A percentile compares a stretch with the other conserved stretches of the same genome.
These are phyloP conservation scores for Isabelozyma gotoi DNA, from an alignment of 805 yeast species.

Conservation along the genomic window DNA sequence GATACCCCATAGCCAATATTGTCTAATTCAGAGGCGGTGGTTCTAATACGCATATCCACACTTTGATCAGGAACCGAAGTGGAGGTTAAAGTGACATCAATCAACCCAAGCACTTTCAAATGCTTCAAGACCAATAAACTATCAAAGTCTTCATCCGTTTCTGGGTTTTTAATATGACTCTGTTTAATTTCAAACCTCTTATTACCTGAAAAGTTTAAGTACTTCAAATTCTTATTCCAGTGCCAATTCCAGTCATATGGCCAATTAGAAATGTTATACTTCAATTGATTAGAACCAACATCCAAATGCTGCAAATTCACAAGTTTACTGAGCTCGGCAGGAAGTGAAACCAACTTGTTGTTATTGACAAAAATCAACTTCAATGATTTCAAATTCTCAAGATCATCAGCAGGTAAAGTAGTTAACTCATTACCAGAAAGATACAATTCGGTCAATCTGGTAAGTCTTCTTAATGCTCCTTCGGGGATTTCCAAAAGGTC, in stretches of 20 bases:
- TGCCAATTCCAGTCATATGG: conserved; percentile 99
- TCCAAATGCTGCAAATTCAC: conserved; percentile 68
- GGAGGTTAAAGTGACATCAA: conserved; percentile 93
- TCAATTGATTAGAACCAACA: conserved; percentile 85
- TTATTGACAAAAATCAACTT: conserved; percentile 71
- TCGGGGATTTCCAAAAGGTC: conserved; percentile 78
- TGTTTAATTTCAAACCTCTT: conserved; percentile 86
- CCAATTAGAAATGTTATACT: conserved; percentile 90
- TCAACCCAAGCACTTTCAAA: conserved; percentile 74
- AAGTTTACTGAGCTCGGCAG: conserved; percentile 81
- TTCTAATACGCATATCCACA: conserved; percentile 79
- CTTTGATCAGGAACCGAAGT: conserved; percentile 87
- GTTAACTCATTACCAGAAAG: conserved; percentile 82
- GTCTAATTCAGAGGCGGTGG: conserved; percentile 79
- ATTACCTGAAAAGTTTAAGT: conserved; percentile 89
- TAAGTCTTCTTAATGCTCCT: conserved; percentile 62
- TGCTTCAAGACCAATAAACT: conserved; percentile 61
- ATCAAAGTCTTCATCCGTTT: conserved; percentile 64
- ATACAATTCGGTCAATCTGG: conserved; percentile 60
- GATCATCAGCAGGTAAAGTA: conserved; percentile 82
- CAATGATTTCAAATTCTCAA: conserved; percentile 59
- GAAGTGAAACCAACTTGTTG: conserved; percentile 81
- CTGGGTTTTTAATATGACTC: conserved; percentile 53
- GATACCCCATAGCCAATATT: conserved; percentile 87
- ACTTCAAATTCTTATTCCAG: conserved; percentile 70